phyloP scores from a whole-genome alignment of 768 basidiomycete species.

The Phaeotremella fagi region DNA sequence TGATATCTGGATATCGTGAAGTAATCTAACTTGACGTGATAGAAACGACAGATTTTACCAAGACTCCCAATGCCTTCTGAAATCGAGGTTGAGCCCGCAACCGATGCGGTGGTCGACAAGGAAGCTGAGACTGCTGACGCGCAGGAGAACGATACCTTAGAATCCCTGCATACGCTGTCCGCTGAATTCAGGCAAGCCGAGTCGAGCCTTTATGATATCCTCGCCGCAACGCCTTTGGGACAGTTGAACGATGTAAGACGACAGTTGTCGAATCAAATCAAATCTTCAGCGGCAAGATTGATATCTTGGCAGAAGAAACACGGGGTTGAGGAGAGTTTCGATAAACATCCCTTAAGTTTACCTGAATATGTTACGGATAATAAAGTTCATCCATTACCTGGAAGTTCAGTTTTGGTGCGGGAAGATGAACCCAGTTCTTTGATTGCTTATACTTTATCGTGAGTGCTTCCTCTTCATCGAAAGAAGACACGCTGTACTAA shows the following conservation, averaged over 20 bases:
- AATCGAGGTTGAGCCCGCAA: too few species aligned
- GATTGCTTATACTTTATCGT: slow-evolving; percentile 41
- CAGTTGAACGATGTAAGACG: slow-evolving; percentile 25
- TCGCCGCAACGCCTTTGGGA: slow-evolving; percentile 2
- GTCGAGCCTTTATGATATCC: slow-evolving; percentile 1
- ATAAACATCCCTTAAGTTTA: neutral
- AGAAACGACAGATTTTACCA: too few species aligned
- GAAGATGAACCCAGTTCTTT: slow-evolving; percentile 37
- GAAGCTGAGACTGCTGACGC: neutral
- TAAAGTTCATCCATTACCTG: slow-evolving; percentile 23
- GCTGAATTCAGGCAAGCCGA: neutral
- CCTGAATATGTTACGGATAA: slow-evolving; percentile 12
- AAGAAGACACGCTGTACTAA: neutral
- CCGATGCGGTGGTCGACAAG: neutral
- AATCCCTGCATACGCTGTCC: neutral
- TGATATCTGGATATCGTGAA: neutral
- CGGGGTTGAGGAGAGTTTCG: neutral
- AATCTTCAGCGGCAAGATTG: neutral
- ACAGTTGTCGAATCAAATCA: slow-evolving; percentile 1
- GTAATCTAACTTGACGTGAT: too few species aligned
- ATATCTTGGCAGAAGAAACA: slow-evolving; percentile 8
- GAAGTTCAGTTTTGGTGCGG: slow-evolving; percentile 28
- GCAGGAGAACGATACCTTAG: neutral
- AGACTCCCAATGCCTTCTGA: too few species aligned
- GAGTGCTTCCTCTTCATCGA: slow-evolving; percentile 3